Evolutionary conservation across 768 basidiomycete species (phyloP).

Genomic region (Pleurotus eryngii): DNA sequence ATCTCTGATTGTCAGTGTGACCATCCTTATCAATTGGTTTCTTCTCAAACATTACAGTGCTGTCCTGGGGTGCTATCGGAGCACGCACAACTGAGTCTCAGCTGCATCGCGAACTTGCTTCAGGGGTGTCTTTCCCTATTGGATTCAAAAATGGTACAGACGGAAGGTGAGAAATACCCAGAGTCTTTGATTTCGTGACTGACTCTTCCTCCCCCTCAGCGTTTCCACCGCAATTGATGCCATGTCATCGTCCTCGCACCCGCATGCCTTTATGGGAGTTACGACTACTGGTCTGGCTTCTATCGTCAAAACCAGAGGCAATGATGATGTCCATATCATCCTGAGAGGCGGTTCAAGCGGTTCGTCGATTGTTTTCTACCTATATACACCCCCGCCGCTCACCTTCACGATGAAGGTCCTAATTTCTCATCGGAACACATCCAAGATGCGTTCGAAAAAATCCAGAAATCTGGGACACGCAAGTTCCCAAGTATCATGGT

Average conservation of each 20-base stretch:
- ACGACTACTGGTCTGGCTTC: background rate
- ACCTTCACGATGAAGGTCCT: background rate
- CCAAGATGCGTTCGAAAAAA: slow-evolving; percentile 77
- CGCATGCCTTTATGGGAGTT: slow-evolving; percentile 23
- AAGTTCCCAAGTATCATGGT: slow-evolving; percentile 39
- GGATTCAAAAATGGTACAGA: slow-evolving; percentile 99
- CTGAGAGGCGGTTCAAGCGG: slow-evolving; percentile 87
- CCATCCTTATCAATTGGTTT: slow-evolving; percentile 22
- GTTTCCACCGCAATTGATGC: slow-evolving; percentile 96
- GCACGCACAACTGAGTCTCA: slow-evolving; percentile 91
- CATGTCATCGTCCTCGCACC: slow-evolving; percentile 48
- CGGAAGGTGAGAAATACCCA: slow-evolving; percentile 39
- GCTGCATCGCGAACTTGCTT: slow-evolving; percentile 86
- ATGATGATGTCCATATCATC: slow-evolving; percentile 91
- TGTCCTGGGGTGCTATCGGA: slow-evolving; percentile 95
- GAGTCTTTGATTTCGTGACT: slow-evolving; percentile 72
- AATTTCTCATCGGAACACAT: slow-evolving; percentile 44
- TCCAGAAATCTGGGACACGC: slow-evolving; percentile 65
- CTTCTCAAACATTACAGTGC: slow-evolving; percentile 19
- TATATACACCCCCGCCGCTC: too few relatives aligned
- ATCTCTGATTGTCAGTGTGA: slow-evolving; percentile 78
- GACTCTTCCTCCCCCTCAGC: slow-evolving; percentile 83
- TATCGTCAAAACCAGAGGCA: slow-evolving; percentile 51
- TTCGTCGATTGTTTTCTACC: slow-evolving; percentile 49
- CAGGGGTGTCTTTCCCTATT: slow-evolving; percentile 89